These are phyloP conservation scores for Penicillium steckii DNA, from an alignment of 495 filamentous ascomycete species.

Conservation along the genomic window DNA sequence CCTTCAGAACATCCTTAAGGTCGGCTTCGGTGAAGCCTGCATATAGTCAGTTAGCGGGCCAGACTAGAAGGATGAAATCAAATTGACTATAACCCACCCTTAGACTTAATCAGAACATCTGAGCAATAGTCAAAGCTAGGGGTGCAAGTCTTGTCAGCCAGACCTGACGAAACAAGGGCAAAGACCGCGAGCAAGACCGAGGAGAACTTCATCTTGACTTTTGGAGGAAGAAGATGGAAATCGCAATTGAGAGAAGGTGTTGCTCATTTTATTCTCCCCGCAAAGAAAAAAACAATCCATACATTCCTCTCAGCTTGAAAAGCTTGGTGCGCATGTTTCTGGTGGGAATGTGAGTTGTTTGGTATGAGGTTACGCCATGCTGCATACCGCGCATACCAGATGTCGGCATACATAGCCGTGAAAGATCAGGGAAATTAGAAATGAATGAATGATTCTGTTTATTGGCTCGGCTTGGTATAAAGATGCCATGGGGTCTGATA, in stretches of 20 bases:
- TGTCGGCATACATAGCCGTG: background rate
- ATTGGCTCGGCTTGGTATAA: too few relatives aligned
- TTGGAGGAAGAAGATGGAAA: background rate
- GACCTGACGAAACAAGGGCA: constrained; percentile 22
- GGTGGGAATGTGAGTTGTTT: constrained; percentile 19
- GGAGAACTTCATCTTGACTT: constrained; percentile 27
- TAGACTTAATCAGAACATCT: constrained; percentile 28
- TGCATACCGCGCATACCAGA: constrained; percentile 2
- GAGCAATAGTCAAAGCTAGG: constrained; percentile 45
- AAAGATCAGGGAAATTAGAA: background rate
- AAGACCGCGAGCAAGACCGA: constrained; percentile 25
- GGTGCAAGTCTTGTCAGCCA: constrained; percentile 36
- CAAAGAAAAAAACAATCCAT: constrained; percentile 3
- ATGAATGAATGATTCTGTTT: background rate
- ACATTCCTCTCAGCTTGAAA: constrained; percentile 13
- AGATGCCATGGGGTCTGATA: too few relatives aligned
- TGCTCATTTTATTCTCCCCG: background rate
- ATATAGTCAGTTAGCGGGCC: background rate
- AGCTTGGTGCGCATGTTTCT: constrained; percentile 12
- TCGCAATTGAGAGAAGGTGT: background rate
- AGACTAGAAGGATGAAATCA: background rate
- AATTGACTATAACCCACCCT: constrained; percentile 21
- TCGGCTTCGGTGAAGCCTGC: constrained; percentile 37
- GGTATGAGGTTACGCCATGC: constrained; percentile 24
- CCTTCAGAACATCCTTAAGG: constrained; percentile 30